These are phyloP conservation scores for Emergomyces pasteurianus DNA, from an alignment of 2,329 filamentous ascomycete genomes.

Conservation along the genomic window DNA sequence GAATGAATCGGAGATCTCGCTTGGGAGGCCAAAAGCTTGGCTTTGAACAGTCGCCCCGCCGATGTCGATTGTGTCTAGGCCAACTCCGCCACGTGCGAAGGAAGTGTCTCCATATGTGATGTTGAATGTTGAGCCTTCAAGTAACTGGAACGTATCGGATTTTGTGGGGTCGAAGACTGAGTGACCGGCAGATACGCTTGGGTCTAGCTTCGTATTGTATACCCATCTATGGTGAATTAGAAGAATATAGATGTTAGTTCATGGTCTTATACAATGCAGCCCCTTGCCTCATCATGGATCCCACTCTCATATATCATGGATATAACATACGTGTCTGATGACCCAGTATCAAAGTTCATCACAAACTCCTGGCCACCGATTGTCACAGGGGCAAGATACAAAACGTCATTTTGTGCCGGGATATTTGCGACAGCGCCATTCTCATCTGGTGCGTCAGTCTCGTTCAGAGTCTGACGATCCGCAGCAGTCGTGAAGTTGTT, in stretches of 20 bases:
- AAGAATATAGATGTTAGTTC: slow-evolving; percentile 1
- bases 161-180: slow-evolving; percentile 42
- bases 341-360: slow-evolving; percentile 66
- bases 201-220: slow-evolving; percentile 50
- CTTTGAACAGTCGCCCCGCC: slow-evolving; percentile 47
- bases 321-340: slow-evolving; percentile 50
- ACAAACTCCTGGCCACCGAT: slow-evolving; percentile 58
- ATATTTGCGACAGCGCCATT: slow-evolving; percentile 52
- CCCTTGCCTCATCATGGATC: too few relatives aligned
- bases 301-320: too few relatives aligned
- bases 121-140: slow-evolving; percentile 43
- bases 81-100: slow-evolving; percentile 51
- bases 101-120: slow-evolving; percentile 57
- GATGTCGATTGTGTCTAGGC: slow-evolving; percentile 52
- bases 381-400: slow-evolving; percentile 58
- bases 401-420: slow-evolving; percentile 52
- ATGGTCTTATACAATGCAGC: neutral
- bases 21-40: slow-evolving; percentile 58
- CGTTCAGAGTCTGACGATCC: slow-evolving; percentile 17
- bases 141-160: slow-evolving; percentile 39
- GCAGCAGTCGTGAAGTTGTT: slow-evolving; percentile 18
- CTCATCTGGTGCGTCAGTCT: slow-evolving; percentile 19
- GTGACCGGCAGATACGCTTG: slow-evolving; percentile 38
- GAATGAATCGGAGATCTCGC: slow-evolving; percentile 45
- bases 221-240: slow-evolving; percentile 44